These are phyloP conservation scores for Onygenales sp. DNA, from an alignment of 2,329 filamentous ascomycete species.

Conservation along the genomic window DNA sequence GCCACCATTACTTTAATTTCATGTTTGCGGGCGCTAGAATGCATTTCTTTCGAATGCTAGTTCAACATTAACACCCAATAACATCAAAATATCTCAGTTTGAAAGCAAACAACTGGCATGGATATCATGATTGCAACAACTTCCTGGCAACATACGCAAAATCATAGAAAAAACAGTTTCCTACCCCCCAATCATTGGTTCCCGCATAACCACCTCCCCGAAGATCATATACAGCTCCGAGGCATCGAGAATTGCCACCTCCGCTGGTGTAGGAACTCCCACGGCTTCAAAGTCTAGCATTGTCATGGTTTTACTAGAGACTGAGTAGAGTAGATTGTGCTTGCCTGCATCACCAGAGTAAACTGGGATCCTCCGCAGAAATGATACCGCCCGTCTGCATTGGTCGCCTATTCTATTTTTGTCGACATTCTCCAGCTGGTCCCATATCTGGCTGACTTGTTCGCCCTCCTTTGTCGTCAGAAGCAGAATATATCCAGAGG, in stretches of 20 bases:
- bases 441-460: slow-evolving; percentile 2
- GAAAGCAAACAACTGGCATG: no score
- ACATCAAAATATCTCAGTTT: no score
- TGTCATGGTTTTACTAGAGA: background rate
- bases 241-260: background rate
- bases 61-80: no score
- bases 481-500: slow-evolving; percentile 2
- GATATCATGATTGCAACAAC: no score
- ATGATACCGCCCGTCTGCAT: background rate
- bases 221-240: background rate
- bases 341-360: background rate
- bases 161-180: no score
- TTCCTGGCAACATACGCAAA: no score
- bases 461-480: background rate
- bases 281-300: background rate
- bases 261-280: background rate
- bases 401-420: background rate
- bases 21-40: no score
- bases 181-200: background rate
- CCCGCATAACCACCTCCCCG: background rate
- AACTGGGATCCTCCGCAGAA: background rate
- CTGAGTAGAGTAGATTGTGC: background rate
- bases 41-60: no score
- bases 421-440: background rate
- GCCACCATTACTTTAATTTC: no score